These are phyloP conservation scores for Beverwykella pulmonaria DNA, from an alignment of 495 filamentous ascomycete species.

Conservation along the genomic window DNA sequence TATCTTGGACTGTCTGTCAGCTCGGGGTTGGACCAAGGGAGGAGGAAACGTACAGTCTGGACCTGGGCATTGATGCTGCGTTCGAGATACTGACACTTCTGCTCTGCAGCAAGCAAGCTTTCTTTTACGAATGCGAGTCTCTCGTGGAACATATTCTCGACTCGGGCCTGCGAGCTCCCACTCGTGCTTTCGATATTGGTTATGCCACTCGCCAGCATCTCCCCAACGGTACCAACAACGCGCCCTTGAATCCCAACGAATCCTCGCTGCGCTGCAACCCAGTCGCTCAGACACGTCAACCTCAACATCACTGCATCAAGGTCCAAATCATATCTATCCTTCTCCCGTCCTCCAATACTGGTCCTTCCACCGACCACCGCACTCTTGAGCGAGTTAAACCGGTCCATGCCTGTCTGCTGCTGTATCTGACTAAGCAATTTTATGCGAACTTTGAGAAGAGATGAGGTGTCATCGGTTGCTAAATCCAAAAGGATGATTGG, in stretches of 20 bases:
- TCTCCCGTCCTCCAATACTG: neutral
- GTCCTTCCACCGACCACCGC: slow-evolving; percentile 4
- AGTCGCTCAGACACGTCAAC: slow-evolving; percentile 20
- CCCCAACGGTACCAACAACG: neutral
- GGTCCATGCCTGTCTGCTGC: slow-evolving; percentile 24
- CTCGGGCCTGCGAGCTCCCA: neutral
- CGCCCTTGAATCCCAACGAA: slow-evolving; percentile 16
- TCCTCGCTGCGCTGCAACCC: slow-evolving; percentile 21
- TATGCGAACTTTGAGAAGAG: slow-evolving; percentile 17
- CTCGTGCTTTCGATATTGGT: neutral
- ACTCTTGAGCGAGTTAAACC: slow-evolving; percentile 12
- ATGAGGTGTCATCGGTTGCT: slow-evolving; percentile 15
- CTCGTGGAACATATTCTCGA: slow-evolving; percentile 1
- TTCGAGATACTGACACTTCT: slow-evolving; percentile 23
- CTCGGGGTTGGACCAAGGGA: neutral
- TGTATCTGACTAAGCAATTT: slow-evolving; percentile 21
- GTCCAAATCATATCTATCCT: slow-evolving; percentile 13
- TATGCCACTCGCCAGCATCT: neutral
- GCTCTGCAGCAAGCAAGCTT: slow-evolving; percentile 10
- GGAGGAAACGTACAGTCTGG: slow-evolving; percentile 7
- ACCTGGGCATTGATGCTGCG: slow-evolving; percentile 17
- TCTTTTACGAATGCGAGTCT: slow-evolving; percentile 4
- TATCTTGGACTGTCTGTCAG: slow-evolving; percentile 5
- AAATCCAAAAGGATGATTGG: slow-evolving; percentile 12
- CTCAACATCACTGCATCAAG: slow-evolving; percentile 22